Evolutionary conservation across 2,329 filamentous ascomycete genomes (phyloP).

Genomic region (Sclerotiophoma versabilis): DNA sequence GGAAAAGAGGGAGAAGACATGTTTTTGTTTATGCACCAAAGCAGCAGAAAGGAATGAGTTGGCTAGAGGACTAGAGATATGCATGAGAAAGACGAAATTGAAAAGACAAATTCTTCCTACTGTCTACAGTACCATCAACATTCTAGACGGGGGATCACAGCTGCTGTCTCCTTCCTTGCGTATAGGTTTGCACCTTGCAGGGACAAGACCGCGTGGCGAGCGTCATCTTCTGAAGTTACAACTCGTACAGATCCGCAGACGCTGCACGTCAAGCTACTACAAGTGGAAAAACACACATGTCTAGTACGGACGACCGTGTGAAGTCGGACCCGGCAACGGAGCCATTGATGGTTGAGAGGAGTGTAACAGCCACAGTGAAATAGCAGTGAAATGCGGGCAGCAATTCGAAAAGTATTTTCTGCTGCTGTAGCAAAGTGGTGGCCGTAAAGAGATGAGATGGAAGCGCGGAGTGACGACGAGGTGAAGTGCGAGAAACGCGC

Average conservation of each 20-base stretch:
- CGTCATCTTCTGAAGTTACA: not conserved
- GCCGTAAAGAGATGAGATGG: not conserved
- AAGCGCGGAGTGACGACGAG: not conserved
- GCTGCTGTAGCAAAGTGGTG: not conserved
- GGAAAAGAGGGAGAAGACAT: constrained; percentile 4
- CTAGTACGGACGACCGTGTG: too few relatives aligned
- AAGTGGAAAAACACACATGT: not conserved
- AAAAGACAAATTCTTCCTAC: constrained; percentile 9
- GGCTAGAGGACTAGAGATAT: constrained; percentile 13
- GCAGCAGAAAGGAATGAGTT: constrained; percentile 19
- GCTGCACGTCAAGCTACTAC: not conserved
- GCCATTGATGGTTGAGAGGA: too few relatives aligned
- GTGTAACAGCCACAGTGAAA: too few relatives aligned
- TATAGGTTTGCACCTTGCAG: constrained; percentile 2
- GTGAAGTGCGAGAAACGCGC: constrained; percentile 13
- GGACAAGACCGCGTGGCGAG: not conserved
- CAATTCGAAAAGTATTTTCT: not conserved
- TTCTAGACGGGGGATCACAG: not conserved
- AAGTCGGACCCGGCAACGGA: too few relatives aligned
- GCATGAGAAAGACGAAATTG: constrained; percentile 2
- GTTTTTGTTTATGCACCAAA: constrained; percentile 17
- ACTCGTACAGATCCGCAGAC: not conserved
- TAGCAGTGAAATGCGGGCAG: too few relatives aligned
- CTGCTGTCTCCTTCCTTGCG: constrained; percentile 8
- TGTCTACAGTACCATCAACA: not conserved